Base-by-base conservation (phyloP, 805 yeast species). In the Saturnispora quitensis region DNA sequence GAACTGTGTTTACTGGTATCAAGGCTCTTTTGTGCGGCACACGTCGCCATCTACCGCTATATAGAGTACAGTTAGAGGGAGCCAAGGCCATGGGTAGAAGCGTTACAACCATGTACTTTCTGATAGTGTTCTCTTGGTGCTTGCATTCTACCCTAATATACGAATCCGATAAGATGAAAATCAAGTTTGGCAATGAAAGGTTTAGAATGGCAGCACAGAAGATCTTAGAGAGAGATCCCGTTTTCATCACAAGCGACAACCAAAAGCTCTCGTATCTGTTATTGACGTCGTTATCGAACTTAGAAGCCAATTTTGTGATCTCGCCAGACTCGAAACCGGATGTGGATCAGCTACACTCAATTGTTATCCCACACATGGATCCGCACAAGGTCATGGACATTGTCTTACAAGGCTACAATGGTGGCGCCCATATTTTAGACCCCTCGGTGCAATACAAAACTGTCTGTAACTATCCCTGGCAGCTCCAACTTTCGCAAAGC, bases 141-240 rank as follows among this genome's bases (percentile, higher is more conserved):
- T 78, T 89, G 56, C 97, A 90, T 66, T 89, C 97, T 2, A 78
- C 89, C 3, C 66, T 90, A 47, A 89, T 90, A 2, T 90, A 90
- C 31, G 84, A 84, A 52, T 80, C 90, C 49, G 91, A 88, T 56
- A 73, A 81, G 0, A 68, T 84, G 63, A 72, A 89, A 28, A 3
- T 28, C 12, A 72, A 72, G 47, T 70, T 74, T 54, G 97, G 96
- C 1, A 60, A 72, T 6, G 78, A 79, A 42, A 68, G 96, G 50
- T 90, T 90, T 65, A 69, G 74, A 53, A 66, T 79, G 36, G 96
- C 96, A 0, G 95, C 89, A 0, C 62, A 64, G 28, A 60, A 70
- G 10, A 77, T 86, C 36, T 62, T 87, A 22, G 60, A 67, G 4
- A 56, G 68, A 17, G 74, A 75, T 47, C 89, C 81, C 45, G 59